These are phyloP conservation scores for Neofusicoccum umdonicola DNA, from an alignment of 2,329 filamentous ascomycete species.

Conservation along the genomic window DNA sequence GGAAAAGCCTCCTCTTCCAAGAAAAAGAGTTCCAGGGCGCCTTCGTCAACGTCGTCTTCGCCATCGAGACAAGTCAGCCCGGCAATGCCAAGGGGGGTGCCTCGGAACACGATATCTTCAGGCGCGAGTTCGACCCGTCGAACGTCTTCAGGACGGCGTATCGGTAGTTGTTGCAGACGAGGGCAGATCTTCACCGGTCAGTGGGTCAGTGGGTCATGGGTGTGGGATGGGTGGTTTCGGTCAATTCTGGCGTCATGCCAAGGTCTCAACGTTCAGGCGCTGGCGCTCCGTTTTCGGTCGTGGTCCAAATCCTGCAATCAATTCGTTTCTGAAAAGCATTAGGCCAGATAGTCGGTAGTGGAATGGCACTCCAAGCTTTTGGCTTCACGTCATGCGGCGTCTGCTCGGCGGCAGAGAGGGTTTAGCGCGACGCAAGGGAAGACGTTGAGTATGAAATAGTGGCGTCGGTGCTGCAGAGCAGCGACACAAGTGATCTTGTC, in stretches of 20 bases:
- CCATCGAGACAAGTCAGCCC: conserved; percentile 39
- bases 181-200: neutral
- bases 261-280: conserved; percentile 8
- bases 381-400: conserved; percentile 12
- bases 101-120: conserved; percentile 42
- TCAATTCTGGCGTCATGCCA: neutral
- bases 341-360: neutral
- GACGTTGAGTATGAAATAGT: conserved; percentile 4
- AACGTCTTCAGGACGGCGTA: conserved; percentile 38
- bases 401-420: neutral
- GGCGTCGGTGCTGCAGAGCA: conserved; percentile 11
- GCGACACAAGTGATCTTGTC: conserved; percentile 8
- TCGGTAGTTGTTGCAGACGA: conserved; percentile 19
- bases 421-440: conserved; percentile 10
- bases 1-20: conserved; percentile 42
- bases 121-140: conserved; percentile 37
- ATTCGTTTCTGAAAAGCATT: neutral
- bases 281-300: conserved; percentile 9
- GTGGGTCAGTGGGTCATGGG: neutral
- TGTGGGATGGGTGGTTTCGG: neutral
- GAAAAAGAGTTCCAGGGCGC: conserved; percentile 44
- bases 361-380: conserved; percentile 10
- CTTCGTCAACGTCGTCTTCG: conserved; percentile 47
- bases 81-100: conserved; percentile 31
- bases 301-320: conserved; percentile 3